Evolutionary conservation across 1,284 basidiomycete genomes (phyloP).

Genomic region (Fomitopsis palustris): DNA sequence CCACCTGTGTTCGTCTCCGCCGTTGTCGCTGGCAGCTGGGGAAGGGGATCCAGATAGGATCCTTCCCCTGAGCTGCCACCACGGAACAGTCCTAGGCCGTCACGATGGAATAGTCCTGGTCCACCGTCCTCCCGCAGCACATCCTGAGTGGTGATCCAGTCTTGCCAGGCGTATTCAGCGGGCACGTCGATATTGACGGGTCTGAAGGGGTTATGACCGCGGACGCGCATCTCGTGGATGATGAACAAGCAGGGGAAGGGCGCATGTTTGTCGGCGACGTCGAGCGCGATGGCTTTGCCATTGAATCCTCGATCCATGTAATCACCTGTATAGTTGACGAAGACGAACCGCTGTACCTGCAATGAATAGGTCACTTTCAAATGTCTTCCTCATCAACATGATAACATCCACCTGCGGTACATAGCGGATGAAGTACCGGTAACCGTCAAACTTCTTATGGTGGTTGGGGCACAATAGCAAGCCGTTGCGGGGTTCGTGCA

Average conservation of each 20-base stretch:
- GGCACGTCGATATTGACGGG: not conserved
- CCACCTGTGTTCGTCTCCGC: not conserved
- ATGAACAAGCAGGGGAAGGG: constrained; percentile 29
- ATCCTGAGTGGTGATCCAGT: not conserved
- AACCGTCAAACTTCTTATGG: not conserved
- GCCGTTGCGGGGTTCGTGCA: not conserved
- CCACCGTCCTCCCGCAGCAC: not conserved
- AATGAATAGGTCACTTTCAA: no score
- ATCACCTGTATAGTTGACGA: not conserved
- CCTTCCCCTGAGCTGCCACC: not conserved
- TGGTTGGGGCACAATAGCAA: not conserved
- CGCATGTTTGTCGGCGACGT: constrained; percentile 17
- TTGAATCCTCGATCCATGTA: constrained; percentile 9
- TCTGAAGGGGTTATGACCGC: constrained; percentile 23
- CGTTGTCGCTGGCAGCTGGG: not conserved
- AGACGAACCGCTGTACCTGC: not conserved
- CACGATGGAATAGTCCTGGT: not conserved
- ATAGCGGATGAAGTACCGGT: not conserved
- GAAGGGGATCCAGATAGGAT: no score
- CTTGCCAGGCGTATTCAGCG: not conserved
- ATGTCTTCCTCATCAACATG: no score
- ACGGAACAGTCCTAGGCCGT: not conserved
- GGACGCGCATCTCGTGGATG: constrained; percentile 29
- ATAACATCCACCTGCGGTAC: not conserved
- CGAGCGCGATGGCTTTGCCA: constrained; percentile 25